Percentiles rank a stretch among this genome's conserved stretches.
Conservation (phyloP, 2,329 filamentous ascomycete genomes). For the Fulvia fulva region DNA sequence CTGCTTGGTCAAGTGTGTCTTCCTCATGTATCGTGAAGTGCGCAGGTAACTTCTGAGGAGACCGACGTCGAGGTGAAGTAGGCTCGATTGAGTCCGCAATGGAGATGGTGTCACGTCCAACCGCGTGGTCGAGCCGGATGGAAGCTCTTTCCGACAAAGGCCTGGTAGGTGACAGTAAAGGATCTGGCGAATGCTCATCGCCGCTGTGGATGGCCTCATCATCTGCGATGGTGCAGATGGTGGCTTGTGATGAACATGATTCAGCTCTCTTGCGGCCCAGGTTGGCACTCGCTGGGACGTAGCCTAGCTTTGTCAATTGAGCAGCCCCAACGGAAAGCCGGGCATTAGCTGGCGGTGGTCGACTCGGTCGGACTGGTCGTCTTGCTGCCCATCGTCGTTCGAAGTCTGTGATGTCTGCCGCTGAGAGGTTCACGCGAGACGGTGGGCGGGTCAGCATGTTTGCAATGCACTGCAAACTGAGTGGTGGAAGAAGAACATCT, state of each 20-base stretch:
- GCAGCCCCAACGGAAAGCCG: slow-evolving; percentile 21
- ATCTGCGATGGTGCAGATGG: slow-evolving; percentile 6
- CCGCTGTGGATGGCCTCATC: neutral
- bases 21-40: neutral
- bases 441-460: slow-evolving; percentile 32
- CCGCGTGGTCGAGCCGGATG: neutral
- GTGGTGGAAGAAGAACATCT: neutral
- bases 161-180: neutral
- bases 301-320: slow-evolving; percentile 10
- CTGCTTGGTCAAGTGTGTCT: neutral
- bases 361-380: slow-evolving; percentile 10
- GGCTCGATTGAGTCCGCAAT: neutral
- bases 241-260: slow-evolving; percentile 20
- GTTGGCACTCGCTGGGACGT: slow-evolving; percentile 21
- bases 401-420: slow-evolving; percentile 27
- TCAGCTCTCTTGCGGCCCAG: slow-evolving; percentile 15
- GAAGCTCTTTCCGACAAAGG: neutral
- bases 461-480: too few species aligned
- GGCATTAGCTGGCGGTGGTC: slow-evolving; percentile 8
- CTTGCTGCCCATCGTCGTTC: slow-evolving; percentile 21
- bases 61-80: neutral
- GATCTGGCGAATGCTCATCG: neutral
- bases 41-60: neutral
- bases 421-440: slow-evolving; percentile 28
- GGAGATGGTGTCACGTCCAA: neutral